phyloP scores from a whole-genome alignment of 2,329 filamentous ascomycete genomes.

The Fusarium nematophilum region DNA sequence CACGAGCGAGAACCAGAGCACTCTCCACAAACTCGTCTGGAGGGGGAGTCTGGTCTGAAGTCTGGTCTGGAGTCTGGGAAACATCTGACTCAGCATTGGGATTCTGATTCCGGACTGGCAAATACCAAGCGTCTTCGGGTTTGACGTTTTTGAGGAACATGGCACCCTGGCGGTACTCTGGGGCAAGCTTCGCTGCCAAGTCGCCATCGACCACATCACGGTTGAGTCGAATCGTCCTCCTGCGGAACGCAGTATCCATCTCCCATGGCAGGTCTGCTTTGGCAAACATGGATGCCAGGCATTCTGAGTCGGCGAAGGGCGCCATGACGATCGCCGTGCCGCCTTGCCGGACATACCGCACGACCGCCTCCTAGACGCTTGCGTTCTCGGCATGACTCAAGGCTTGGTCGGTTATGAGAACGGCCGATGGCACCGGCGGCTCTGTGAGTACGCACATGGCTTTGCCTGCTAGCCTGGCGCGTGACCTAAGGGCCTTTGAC shows the following conservation, averaged over 20 bases:
- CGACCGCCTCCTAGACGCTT: constrained; percentile 26
- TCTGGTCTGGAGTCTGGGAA: too few relatives aligned
- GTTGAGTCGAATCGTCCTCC: constrained; percentile 39
- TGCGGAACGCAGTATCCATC: constrained; percentile 32
- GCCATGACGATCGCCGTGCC: constrained; percentile 31
- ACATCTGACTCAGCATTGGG: too few relatives aligned
- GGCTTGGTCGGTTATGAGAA: constrained; percentile 30
- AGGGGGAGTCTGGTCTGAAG: too few relatives aligned
- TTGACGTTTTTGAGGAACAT: constrained; percentile 40
- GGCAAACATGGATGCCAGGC: constrained; percentile 35
- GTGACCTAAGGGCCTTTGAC: constrained; percentile 5
- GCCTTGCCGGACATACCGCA: constrained; percentile 25
- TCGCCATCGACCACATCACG: constrained; percentile 14
- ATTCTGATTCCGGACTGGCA: too few relatives aligned
- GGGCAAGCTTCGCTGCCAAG: constrained; percentile 24
- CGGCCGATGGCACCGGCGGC: constrained; percentile 9
- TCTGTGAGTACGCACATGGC: constrained; percentile 15
- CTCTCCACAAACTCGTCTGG: constrained; percentile 20
- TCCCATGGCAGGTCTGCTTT: constrained; percentile 40
- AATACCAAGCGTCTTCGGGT: constrained; percentile 41
- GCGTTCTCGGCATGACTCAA: constrained; percentile 10
- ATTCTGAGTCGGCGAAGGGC: constrained; percentile 1
- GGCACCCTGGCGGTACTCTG: constrained; percentile 43
- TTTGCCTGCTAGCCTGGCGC: neutral
- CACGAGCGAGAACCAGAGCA: constrained; percentile 39